Base-by-base conservation (phyloP, 208 protist genomes). In the Vickermania ingenoplastis region DNA sequence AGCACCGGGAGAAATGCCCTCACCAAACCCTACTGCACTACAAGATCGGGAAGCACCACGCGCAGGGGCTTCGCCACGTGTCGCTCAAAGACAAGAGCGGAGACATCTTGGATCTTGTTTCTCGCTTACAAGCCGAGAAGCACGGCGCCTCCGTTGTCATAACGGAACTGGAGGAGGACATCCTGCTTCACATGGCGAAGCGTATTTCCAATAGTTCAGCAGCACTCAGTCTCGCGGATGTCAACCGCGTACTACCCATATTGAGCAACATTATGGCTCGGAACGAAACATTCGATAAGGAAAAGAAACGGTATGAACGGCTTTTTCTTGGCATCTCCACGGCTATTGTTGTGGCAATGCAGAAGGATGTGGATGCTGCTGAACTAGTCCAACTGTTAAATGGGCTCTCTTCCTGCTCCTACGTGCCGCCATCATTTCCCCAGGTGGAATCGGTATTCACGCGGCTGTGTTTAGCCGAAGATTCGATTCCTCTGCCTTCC, bases 401-500 rank as follows among this genome's bases (percentile, higher is more conserved):
- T 52, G 87, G 83, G 0, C 74, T 94, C 25, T 77, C 87, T 1
- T 21, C 2, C 1, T 94, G 87, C 41, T 61, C 67, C 23, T 77
- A 78, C 55, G 31, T 70, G 3, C 83, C 87, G 17, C 72, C 69
- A 11, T 75, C 70, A 14, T 78, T 80, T 65, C 64, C 63, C 29
- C 76, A 80, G 31, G 52, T 91, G 21, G 73, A 94, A 48, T 79
- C 81, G 75, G 81, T 86, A n/a, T 48, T 85, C 52, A 53, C 83
- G 2, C 83, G 87, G 21, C 25, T 72, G 13, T 79, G 52, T 58
- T 70, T 23, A 61, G 30, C 2, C 71, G n/a, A n/a, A n/a, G 71
- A 48, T 25, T 31, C 21, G 70, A 41, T 31, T 31, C 25, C 31
- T 67, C 79, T 80, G 0, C 21, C 24, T 1, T 67, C 83, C 7